Conservation (phyloP, 352 stramenopile genomes). For the Pelagophyceae sp. region DNA sequence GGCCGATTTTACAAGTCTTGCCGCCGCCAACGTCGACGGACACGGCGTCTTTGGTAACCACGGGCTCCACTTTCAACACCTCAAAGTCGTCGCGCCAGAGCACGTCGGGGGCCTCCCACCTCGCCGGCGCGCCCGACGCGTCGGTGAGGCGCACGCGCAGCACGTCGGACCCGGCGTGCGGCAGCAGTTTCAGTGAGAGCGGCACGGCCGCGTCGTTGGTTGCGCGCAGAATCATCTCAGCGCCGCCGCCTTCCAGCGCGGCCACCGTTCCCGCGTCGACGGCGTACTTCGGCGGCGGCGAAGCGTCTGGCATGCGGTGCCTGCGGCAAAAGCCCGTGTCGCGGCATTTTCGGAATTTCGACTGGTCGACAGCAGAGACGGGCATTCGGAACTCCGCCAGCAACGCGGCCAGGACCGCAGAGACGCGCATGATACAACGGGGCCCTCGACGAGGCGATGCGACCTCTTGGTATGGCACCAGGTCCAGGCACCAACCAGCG, state of each 20-base stretch:
- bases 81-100: conserved; percentile 13
- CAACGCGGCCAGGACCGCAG: no score
- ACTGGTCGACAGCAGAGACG: conserved; percentile 76
- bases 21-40: conserved; percentile 6
- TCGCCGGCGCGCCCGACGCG: background rate
- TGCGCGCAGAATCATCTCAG: background rate
- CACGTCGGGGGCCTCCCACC: conserved; percentile 30
- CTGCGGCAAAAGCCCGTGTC: conserved; percentile 92
- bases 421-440: no score
- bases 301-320: conserved; percentile 14
- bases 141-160: conserved; percentile 30
- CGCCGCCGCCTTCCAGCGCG: conserved; percentile 22
- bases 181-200: background rate
- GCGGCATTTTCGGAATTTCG: conserved; percentile 94
- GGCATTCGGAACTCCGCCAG: background rate
- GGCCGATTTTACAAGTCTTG: conserved; percentile 1
- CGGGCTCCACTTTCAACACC: background rate
- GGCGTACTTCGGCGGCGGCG: conserved; percentile 22
- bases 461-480: no score
- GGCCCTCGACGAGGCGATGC: no score
- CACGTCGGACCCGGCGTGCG: conserved; percentile 9
- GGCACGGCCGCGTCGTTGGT: conserved; percentile 11
- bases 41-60: background rate
- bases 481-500: no score
- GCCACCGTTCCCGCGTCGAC: background rate